Conservation (phyloP, 495 filamentous ascomycete genomes). For the Penicillium argentinense region DNA sequence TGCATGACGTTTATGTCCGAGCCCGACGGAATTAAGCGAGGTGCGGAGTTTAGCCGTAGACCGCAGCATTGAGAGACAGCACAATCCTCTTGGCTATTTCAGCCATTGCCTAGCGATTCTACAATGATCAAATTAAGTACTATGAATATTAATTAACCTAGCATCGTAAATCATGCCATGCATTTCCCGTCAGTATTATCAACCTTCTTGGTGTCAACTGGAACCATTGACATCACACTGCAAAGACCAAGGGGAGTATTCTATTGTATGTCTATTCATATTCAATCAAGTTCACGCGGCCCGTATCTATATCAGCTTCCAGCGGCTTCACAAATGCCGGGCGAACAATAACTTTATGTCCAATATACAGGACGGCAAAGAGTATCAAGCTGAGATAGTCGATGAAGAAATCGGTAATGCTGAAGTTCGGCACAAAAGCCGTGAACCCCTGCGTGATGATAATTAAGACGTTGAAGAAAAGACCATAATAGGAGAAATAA, state of each 20-base stretch:
- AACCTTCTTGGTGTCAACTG: no score
- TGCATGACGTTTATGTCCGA: no score
- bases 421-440: conserved; percentile 56
- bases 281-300: conserved; percentile 9
- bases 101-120: no score
- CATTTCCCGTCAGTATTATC: no score
- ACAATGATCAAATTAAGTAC: no score
- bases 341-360: conserved; percentile 45
- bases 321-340: conserved; percentile 20
- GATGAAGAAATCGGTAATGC: conserved; percentile 48
- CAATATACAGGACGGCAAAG: conserved; percentile 49
- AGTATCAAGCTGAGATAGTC: conserved; percentile 54
- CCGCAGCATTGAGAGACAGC: not conserved
- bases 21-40: not conserved
- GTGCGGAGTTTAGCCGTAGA: not conserved
- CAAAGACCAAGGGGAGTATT: not conserved
- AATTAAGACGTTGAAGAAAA: conserved; percentile 59
- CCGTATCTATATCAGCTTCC: conserved; percentile 36
- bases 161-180: no score
- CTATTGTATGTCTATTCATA: not conserved
- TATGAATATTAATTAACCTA: no score
- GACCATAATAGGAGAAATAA: conserved; percentile 49
- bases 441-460: conserved; percentile 62
- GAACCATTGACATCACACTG: not conserved
- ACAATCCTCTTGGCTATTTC: no score